Evolutionary conservation across 306 rosid genomes (phyloP).

Genomic region (Prunus mume): DNA sequence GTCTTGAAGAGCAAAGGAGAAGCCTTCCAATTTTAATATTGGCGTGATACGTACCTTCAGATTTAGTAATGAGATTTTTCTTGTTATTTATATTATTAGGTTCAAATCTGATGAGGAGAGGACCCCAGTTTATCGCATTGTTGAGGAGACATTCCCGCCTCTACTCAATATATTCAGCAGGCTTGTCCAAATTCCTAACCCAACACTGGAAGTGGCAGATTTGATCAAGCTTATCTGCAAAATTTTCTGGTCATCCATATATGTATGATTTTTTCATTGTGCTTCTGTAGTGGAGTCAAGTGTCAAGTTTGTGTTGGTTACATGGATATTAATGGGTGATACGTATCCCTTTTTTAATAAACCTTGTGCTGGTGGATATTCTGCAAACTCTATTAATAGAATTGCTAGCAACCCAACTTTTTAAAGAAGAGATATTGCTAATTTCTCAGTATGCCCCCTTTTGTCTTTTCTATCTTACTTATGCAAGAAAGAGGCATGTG

Average conservation of each 20-base stretch:
- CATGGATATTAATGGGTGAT: neutral
- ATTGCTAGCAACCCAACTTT: neutral
- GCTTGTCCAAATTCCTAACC: constrained; percentile 82
- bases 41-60: neutral
- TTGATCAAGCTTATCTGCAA: constrained; percentile 94
- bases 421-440: neutral
- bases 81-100: constrained; percentile 42
- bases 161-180: constrained; percentile 76
- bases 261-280: constrained; percentile 42
- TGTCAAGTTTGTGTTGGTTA: neutral
- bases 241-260: constrained; percentile 99
- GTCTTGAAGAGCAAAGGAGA: neutral
- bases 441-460: no score
- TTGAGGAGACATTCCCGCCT: constrained; percentile 90
- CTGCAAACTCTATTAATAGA: neutral
- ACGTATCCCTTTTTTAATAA: neutral
- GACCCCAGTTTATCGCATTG: constrained; percentile 75
- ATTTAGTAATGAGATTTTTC: neutral
- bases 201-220: constrained; percentile 86
- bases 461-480: neutral
- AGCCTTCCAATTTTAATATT: neutral
- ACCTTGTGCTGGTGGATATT: neutral
- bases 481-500: neutral
- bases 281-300: neutral
- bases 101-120: constrained; percentile 98